Base-by-base conservation (phyloP, 306 rosid species). In the Vigna trinervia region DNA sequence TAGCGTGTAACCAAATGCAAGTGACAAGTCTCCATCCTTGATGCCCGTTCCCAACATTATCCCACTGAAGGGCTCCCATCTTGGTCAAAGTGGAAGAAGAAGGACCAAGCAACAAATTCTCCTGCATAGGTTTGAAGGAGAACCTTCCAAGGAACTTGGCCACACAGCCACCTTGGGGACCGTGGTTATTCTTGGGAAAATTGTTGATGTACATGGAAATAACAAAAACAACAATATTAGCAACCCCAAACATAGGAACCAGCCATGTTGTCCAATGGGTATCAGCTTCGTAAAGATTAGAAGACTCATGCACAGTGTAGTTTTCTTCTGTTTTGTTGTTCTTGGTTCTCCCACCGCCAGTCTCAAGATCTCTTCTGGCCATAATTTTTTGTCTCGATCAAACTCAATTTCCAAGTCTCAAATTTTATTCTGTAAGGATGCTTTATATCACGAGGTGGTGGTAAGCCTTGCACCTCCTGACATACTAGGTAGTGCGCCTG, bases 201-300 rank as follows among this genome's bases (percentile, higher is more conserved):
- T 94, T 72, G 68, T 94, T 94, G 72, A 90, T 62, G 63, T 74
- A 88, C 98, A 94, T 91, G 52, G 79, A 57, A 28, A 83, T 85
- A 65, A 94, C 9, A 43, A 91, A 90, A 67, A 90, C 86, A 45
- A 75, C 88, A 80, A 91, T 61, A 74, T 91, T 94, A 13, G 89
- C 89, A n/a, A 90, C 84, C 5, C 90, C 87, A 53, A 92, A 68
- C 80, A 78, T 41, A 13, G 96, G 96, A 5, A 94, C 90, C 71
- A 94, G 80, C 98, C 98, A 94, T 51, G 97, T 88, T 22, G 83
- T n/a, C n/a, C n/a, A n/a, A n/a, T n/a, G n/a, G n/a, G n/a, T n/a
- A n/a, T n/a, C n/a, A n/a, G n/a, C n/a, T n/a, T n/a, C n/a, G n/a
- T n/a, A n/a, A n/a, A n/a, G n/a, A n/a, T n/a, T n/a, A n/a, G n/a